Percentiles rank a stretch among this genome's conserved stretches.
Evolutionary conservation across 371 early-diverging fungal genomes (phyloP).

Genomic region (Syncephalastrum sp.): DNA sequence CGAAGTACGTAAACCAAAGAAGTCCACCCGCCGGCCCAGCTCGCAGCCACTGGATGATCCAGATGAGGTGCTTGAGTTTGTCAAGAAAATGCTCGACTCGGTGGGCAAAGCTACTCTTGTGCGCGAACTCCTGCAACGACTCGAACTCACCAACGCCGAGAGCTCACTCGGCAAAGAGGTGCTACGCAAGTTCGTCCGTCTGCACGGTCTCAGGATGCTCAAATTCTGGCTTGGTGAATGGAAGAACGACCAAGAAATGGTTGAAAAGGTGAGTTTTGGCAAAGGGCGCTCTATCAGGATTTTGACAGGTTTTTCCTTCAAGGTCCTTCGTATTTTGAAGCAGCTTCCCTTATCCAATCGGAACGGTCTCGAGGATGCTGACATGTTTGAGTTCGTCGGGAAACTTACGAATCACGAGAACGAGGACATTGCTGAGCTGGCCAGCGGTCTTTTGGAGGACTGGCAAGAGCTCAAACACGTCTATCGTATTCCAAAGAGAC

Average conservation of each 20-base stretch:
- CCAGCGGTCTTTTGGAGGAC: conserved; percentile 33
- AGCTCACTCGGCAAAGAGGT: conserved; percentile 36
- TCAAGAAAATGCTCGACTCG: conserved; percentile 64
- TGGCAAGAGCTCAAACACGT: conserved; percentile 58
- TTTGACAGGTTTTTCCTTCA: conserved; percentile 2
- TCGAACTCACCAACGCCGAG: conserved; percentile 34
- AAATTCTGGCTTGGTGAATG: conserved; percentile 53
- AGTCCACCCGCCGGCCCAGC: conserved; percentile 18
- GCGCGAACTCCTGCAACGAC: conserved; percentile 40
- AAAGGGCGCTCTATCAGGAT: not conserved
- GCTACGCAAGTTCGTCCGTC: conserved; percentile 35
- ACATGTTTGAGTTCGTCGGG: conserved; percentile 52
- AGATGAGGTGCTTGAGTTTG: conserved; percentile 65
- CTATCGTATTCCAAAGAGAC: conserved; percentile 61
- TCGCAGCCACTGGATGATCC: conserved; percentile 45
- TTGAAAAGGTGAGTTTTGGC: conserved; percentile 25
- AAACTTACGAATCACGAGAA: conserved; percentile 41
- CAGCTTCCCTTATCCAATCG: conserved; percentile 64
- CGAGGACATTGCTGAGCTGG: conserved; percentile 31
- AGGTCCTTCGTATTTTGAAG: conserved; percentile 41
- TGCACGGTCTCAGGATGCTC: conserved; percentile 49
- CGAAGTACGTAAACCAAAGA: conserved; percentile 39
- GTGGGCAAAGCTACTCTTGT: conserved; percentile 56
- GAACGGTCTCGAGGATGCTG: conserved; percentile 70
- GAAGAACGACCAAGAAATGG: conserved; percentile 39